Base-by-base conservation (phyloP, 495 filamentous ascomycete species). In the Penicillium cinerascens region DNA sequence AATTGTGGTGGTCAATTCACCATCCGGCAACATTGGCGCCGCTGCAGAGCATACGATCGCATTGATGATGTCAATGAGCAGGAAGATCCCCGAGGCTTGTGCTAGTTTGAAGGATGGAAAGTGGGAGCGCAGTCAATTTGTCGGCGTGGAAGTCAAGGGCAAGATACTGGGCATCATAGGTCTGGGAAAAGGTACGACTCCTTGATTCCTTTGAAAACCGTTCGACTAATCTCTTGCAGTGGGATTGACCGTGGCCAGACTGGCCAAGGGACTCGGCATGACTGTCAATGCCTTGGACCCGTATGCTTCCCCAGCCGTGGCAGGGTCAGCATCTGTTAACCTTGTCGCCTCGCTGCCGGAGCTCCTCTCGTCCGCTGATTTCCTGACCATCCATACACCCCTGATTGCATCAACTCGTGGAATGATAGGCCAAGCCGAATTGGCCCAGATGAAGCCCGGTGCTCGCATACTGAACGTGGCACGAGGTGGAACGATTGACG, bases 301-400 rank as follows among this genome's bases (percentile, higher is more conserved):
- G 1, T 88, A 87, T 60, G 85, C 85, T 5, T 81, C 80, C 42
- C 69, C 75, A 2, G 77, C 81, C 23, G 71, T 88, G 3, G 84
- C 84, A 8, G 66, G 72, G 23, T 61, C 78, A 21, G 82, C 77
- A 0, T 80, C 78, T 9, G 86, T 87, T 16, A 74, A 74, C 40
- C 56, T 88, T 0, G 69, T 80, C n/a, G 51, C 62, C 4, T 71
- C 65, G 6, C 71, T 88, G 23, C 55, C 65, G 3, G 81, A 79
- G 18, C 64, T 91, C 36, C 72, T 90, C 6, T 68, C 75, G 10
- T 73, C 70, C 29, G 82, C 80, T 15, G 87, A 91, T 62, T 87
- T 89, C 59, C 65, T 91, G 42, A 89, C 86, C 1, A 82, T 90
- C 22, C 87, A 90, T 54, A 89, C 87, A 4, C 87, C 87, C 0